These are phyloP conservation scores for Marasmius sp. DNA, from an alignment of 1,284 basidiomycete genomes.

Conservation along the genomic window DNA sequence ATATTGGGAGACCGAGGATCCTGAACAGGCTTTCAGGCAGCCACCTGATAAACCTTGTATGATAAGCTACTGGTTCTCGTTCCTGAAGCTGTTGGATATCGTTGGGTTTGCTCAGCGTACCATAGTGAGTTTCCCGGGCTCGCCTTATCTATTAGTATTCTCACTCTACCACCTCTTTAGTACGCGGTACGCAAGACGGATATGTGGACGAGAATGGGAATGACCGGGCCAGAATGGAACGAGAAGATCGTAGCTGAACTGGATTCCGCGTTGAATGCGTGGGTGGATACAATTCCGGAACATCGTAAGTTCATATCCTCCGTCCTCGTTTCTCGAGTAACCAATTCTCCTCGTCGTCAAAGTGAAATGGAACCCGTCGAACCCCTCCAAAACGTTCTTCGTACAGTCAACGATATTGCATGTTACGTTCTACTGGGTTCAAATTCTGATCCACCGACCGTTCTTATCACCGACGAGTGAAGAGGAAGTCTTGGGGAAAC, in stretches of 20 bases:
- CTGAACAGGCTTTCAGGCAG: constrained; percentile 5
- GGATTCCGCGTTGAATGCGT: constrained; percentile 9
- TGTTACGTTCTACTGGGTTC: constrained; percentile 8
- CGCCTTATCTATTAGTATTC: not conserved
- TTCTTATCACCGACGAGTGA: constrained; percentile 12
- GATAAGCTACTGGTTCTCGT: constrained; percentile 3
- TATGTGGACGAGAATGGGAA: constrained; percentile 32
- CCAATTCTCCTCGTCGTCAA: not conserved
- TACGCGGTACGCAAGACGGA: constrained; percentile 58
- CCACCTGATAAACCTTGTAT: not conserved
- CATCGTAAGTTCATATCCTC: constrained; percentile 4
- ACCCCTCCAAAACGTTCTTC: not conserved
- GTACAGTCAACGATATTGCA: constrained; percentile 8
- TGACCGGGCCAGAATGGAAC: constrained; percentile 46
- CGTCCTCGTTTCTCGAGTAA: not conserved
- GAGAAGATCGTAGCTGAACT: constrained; percentile 28
- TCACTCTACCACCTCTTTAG: constrained; percentile 20
- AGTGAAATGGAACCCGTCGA: constrained; percentile 13
- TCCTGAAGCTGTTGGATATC: constrained; percentile 12
- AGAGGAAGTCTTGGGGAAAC: not conserved
- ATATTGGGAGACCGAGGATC: constrained; percentile 6
- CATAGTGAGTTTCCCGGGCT: constrained; percentile 41
- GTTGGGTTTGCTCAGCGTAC: constrained; percentile 9
- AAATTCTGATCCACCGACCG: constrained; percentile 1
- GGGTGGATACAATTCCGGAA: constrained; percentile 7